Evolutionary conservation across 2,329 filamentous ascomycete species (phyloP), one percentile per base, ranked within the genome.

Genomic region (Exophiala oligosperma): DNA sequence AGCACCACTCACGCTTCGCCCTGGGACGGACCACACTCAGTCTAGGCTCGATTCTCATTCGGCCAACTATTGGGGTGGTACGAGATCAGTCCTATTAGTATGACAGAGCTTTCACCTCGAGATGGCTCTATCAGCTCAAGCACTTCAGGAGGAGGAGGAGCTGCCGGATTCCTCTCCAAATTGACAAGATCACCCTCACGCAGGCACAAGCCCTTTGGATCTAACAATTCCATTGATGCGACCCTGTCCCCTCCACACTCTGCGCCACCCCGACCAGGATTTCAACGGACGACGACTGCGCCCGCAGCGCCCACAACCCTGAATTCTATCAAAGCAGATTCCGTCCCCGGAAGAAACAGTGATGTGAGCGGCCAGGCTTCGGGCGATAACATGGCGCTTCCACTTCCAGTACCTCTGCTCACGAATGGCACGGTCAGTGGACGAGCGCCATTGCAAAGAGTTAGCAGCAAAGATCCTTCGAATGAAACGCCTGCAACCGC

Each of bases 181-280:
- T 62, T 67, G 26, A 61, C 59, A 12, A 61, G 64, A 59, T 66
- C 65, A 3, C 65, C 65, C 47, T 64, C 62, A 40, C 57, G 60
- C 44, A 57, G 59, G 46, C 64, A 66, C 57, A 64, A 61, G 48
- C 58, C 65, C 44, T 58, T 62, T 24, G 60, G 60, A 53, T 62
- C 59, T 17, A 62, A 60, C 56, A 54, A 32, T 14, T 64, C 63
- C 38, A 55, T 64, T 23, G 63, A 64, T 58, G 56, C 55, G 17
- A 56, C 56, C 28, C 49, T 62, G 28, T 54, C 57, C 52, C 55
- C 61, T 32, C 53, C 61, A 35, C 61, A 50, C 38, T 47, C 57
- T 53, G 52, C 8, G 17, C 12, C 51, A n/a, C 48, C 61, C 49
- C 54, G 60, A 54, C 57, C 55, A 37, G 54, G 41, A 38, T 63